These are phyloP conservation scores for Claviceps spartinae DNA, from an alignment of 2,329 filamentous ascomycete genomes.

Conservation along the genomic window DNA sequence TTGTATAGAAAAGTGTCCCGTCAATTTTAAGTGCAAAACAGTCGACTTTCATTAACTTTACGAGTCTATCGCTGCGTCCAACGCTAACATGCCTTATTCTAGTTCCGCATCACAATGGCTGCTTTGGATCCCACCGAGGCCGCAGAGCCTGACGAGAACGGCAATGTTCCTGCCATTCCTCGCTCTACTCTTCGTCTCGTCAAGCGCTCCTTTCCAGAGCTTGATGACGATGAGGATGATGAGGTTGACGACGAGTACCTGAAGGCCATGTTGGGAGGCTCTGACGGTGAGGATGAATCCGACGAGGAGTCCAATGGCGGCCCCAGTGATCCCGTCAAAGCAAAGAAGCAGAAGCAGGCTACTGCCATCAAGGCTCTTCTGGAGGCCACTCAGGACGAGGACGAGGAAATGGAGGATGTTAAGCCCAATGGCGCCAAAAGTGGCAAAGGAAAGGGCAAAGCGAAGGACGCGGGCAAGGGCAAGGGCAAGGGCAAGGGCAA, in stretches of 20 bases:
- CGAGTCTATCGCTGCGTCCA: neutral
- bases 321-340: conserved; percentile 81
- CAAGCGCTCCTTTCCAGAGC: conserved; percentile 50
- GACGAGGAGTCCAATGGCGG: conserved; percentile 68
- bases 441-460: conserved; percentile 43
- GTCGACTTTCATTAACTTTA: neutral
- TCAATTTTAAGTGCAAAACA: neutral
- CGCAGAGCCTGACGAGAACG: conserved; percentile 49
- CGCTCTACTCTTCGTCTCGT: conserved; percentile 87
- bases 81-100: conserved; percentile 16
- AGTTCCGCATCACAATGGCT: conserved; percentile 98
- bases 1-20: neutral
- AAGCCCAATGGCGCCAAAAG: conserved; percentile 43
- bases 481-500: conserved; percentile 64
- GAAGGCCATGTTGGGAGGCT: conserved; percentile 36
- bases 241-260: conserved; percentile 56
- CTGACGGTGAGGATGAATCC: conserved; percentile 40
- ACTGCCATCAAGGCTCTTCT: conserved; percentile 68
- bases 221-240: conserved; percentile 41
- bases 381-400: conserved; percentile 47
- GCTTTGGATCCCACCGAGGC: conserved; percentile 82
- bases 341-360: conserved; percentile 71
- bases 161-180: conserved; percentile 46
- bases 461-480: conserved; percentile 38
- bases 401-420: conserved; percentile 64